Percentiles rank a stretch among this genome's conserved stretches.
These are phyloP conservation scores for Amanita brunnescens DNA, from an alignment of 768 basidiomycete species.

Conservation along the genomic window DNA sequence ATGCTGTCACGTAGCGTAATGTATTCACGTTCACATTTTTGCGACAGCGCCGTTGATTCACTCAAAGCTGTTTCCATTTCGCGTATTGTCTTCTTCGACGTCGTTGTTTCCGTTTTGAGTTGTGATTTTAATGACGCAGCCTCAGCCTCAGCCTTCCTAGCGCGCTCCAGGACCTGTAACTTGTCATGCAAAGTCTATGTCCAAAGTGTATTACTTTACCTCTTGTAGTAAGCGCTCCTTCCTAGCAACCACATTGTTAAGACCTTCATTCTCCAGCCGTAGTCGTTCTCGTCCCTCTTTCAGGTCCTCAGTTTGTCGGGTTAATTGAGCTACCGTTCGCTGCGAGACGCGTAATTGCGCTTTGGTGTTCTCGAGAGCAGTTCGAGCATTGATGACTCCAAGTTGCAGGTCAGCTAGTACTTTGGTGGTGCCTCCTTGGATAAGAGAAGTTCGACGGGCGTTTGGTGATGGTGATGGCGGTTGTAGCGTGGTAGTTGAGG, in stretches of 20 bases:
- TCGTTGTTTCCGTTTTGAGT: constrained; percentile 63
- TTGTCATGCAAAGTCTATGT: background rate
- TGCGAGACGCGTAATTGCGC: constrained; percentile 74
- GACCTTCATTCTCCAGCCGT: constrained; percentile 75
- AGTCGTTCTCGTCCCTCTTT: constrained; percentile 82
- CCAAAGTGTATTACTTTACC: constrained; percentile 26
- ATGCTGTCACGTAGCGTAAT: constrained; percentile 69
- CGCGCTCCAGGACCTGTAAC: constrained; percentile 66
- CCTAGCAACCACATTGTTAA: constrained; percentile 81
- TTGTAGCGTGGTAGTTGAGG: constrained; percentile 30
- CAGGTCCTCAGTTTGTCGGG: constrained; percentile 79
- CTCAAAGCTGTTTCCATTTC: constrained; percentile 72
- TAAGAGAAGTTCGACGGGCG: constrained; percentile 44
- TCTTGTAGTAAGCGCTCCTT: constrained; percentile 86
- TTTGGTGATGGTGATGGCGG: constrained; percentile 43
- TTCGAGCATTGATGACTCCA: constrained; percentile 69
- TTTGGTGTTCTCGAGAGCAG: constrained; percentile 82
- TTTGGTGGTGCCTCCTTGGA: constrained; percentile 77
- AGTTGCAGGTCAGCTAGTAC: constrained; percentile 83
- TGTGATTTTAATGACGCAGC: constrained; percentile 57
- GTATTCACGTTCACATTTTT: constrained; percentile 81
- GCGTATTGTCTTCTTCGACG: constrained; percentile 65
- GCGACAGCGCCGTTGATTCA: constrained; percentile 69
- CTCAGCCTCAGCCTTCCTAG: constrained; percentile 79
- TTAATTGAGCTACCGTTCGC: constrained; percentile 74